Evolutionary conservation across 441 rosid genomes (phyloP).

Genomic region (Manihot esculenta): DNA sequence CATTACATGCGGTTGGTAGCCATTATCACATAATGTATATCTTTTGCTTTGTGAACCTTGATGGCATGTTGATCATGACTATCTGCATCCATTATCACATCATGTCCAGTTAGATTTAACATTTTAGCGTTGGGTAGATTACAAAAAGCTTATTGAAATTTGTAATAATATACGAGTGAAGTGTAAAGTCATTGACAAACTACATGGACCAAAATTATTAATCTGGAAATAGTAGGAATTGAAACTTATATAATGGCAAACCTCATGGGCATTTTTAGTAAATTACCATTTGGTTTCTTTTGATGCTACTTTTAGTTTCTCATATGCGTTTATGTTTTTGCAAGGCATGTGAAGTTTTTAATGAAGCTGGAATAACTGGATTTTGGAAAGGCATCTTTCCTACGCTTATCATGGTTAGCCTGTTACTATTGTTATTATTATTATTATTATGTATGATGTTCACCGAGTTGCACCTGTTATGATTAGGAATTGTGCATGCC

Average conservation of each 20-base stretch:
- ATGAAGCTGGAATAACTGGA: conserved; percentile 62
- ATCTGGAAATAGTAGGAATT: too few species aligned
- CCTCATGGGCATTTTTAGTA: too few species aligned
- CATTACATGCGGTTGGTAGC: conserved; percentile 55
- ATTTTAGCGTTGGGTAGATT: too few species aligned
- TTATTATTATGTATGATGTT: conserved; percentile 7
- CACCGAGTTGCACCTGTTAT: conserved; percentile 11
- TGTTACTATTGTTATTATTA: neutral
- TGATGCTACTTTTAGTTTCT: conserved; percentile 1
- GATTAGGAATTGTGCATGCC: conserved; percentile 18
- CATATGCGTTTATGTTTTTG: neutral
- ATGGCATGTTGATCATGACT: too few species aligned
- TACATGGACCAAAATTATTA: too few species aligned
- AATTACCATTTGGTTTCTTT: neutral
- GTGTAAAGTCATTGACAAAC: too few species aligned
- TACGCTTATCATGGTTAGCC: conserved; percentile 66
- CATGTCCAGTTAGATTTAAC: too few species aligned
- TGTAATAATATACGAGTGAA: too few species aligned
- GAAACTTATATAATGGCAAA: too few species aligned
- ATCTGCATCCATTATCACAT: too few species aligned
- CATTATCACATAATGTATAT: neutral
- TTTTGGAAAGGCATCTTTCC: conserved; percentile 81
- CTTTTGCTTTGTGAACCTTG: neutral
- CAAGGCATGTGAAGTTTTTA: conserved; percentile 56
- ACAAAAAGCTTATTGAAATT: too few species aligned